A percentile compares a stretch with the other conserved stretches of the same genome.
Conservation (phyloP, 176 grass and related monocot genomes). For the Aegilops longissima region DNA sequence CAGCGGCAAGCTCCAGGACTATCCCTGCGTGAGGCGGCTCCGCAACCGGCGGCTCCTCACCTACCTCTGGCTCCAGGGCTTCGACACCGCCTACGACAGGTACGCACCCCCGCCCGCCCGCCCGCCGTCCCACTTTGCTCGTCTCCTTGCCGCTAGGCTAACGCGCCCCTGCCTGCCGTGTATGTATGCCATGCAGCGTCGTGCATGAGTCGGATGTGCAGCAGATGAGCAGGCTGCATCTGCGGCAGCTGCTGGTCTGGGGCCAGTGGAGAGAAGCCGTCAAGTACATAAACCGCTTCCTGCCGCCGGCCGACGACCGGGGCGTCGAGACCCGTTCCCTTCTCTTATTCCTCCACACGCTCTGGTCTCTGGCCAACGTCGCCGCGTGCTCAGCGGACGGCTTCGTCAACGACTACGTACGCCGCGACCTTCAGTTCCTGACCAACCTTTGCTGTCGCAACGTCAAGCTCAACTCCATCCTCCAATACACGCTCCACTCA, state of each 20-base stretch:
- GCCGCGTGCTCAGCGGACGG: background rate
- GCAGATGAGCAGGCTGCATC: background rate
- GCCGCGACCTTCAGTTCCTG: background rate
- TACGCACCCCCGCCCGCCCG: background rate
- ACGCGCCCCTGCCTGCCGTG: background rate
- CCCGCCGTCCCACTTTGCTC: too few species aligned
- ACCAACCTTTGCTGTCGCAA: background rate
- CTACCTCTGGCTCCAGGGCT: background rate
- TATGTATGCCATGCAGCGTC: background rate
- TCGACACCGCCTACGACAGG: background rate
- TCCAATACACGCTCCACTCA: background rate
- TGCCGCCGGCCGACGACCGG: background rate
- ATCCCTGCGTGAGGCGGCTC: background rate
- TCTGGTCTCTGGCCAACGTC: background rate
- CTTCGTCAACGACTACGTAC: background rate
- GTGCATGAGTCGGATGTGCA: background rate
- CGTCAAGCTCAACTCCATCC: background rate
- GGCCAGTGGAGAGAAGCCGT: background rate
- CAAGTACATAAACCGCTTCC: background rate
- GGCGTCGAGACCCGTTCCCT: background rate
- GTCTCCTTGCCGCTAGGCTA: background rate
- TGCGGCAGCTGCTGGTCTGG: background rate
- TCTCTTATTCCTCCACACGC: background rate
- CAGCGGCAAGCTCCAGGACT: background rate
- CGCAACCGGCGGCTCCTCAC: background rate